phyloP scores from a whole-genome alignment of 208 protist species.

The Herpetomonas tarakana region DNA sequence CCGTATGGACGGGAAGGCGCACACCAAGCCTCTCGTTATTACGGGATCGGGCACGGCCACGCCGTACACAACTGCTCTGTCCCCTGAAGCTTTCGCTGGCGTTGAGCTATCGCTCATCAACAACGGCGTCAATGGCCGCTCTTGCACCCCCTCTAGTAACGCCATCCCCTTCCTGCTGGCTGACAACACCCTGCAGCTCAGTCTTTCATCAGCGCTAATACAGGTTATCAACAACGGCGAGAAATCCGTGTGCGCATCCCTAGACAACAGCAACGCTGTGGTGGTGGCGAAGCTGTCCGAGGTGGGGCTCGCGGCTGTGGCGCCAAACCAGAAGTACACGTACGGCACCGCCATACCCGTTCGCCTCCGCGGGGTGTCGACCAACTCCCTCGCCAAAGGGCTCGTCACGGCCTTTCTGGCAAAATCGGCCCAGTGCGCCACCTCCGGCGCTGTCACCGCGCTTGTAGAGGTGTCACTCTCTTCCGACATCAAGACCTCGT shows the following conservation, averaged over 20 bases:
- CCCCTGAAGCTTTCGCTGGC: conserved; percentile 18
- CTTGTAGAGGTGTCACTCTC: background rate
- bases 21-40: conserved; percentile 25
- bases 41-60: conserved; percentile 39
- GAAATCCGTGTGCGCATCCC: conserved; percentile 56
- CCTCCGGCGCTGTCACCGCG: conserved; percentile 14
- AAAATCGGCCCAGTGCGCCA: conserved; percentile 8
- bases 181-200: conserved; percentile 28
- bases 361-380: conserved; percentile 34
- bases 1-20: conserved; percentile 8
- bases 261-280: conserved; percentile 18
- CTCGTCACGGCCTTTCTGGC: conserved; percentile 43
- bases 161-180: conserved; percentile 40
- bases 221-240: conserved; percentile 21
- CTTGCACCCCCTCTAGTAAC: conserved; percentile 36
- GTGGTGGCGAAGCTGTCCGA: conserved; percentile 32
- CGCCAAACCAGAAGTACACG: conserved; percentile 20
- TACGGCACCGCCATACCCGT: conserved; percentile 28
- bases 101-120: conserved; percentile 63
- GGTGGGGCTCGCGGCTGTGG: conserved; percentile 19
- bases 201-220: conserved; percentile 21
- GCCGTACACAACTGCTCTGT: conserved; percentile 36
- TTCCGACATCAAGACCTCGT: background rate
- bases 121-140: conserved; percentile 41
- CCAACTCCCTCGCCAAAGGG: conserved; percentile 30